Evolutionary conservation across 164 flowering plant species (phyloP), one percentile per base, ranked within the genome.

Genomic region (Sextonia rubra): DNA sequence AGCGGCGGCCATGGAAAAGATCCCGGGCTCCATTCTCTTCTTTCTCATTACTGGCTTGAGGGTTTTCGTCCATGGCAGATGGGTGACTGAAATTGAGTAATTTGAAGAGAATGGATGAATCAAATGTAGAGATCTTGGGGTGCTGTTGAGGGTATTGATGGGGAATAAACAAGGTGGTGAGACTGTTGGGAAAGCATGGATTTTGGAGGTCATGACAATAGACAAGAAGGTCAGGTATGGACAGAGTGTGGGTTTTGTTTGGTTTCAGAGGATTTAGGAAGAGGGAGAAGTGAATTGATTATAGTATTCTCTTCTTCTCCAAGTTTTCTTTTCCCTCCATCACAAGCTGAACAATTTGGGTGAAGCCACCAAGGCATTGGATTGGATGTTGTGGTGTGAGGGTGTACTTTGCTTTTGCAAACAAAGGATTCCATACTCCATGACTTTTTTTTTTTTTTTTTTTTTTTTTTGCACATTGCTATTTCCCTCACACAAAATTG

Each of bases 121-220:
- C 69, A 69, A 17, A 72, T 58, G 69, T n/a, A 69, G 81, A 26
- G 73, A 26, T 71, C 65, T 72, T 73, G 66, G 77, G 80, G 80
- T 37, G 73, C 64, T 71, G 64, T 32, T 71, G 52, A 29, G 61
- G 72, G 65, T 25, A 27, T 70, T 70, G 65, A 37, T 78, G n/a
- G 64, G 37, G 24, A 69, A 60, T 63, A 60, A 64, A 65, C 67
- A 49, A 27, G 74, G 68, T 27, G 68, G 69, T n/a, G 78, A 24
- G 70, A 80, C 74, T 44, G 86, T 74, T 68, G 81, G 73, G 79
- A 78, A 55, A 27, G 78, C 17, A 27, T 62, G 72, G 69, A 69
- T 32, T 65, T 71, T 68, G 75, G 71, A 77, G 76, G 60, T 85
- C 90, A 87, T 83, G 69, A 75, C 68, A 65, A n/a, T 62, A 52